phyloP scores from a whole-genome alignment of 2,329 filamentous ascomycete species.

The Periconia macrospinosa region DNA sequence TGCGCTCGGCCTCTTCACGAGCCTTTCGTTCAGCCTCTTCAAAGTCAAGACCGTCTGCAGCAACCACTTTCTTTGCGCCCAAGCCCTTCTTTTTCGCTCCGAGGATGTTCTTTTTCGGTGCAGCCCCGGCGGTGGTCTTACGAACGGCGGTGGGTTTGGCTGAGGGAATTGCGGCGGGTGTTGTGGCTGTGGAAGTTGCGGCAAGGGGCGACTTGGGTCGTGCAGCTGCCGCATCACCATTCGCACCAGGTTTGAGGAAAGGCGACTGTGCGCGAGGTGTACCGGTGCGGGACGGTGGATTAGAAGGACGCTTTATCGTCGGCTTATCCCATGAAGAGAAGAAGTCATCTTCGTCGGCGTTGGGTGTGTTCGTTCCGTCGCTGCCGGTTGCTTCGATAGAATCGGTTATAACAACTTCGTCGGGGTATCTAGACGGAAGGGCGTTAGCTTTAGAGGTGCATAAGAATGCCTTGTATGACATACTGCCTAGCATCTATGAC shows the following conservation, averaged over 20 bases:
- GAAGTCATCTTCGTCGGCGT: slow-evolving; percentile 89
- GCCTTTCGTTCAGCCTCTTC: slow-evolving; percentile 97
- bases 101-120: slow-evolving; percentile 81
- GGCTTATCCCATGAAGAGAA: slow-evolving; percentile 99
- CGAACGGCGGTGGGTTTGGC: slow-evolving; percentile 80
- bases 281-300: slow-evolving; percentile 84
- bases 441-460: slow-evolving; percentile 8
- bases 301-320: slow-evolving; percentile 92
- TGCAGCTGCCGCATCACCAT: slow-evolving; percentile 60
- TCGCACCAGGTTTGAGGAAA: slow-evolving; percentile 73
- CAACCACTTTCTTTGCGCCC: slow-evolving; percentile 72
- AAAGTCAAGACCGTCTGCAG: slow-evolving; percentile 80
- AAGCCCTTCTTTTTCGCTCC: slow-evolving; percentile 69
- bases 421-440: slow-evolving; percentile 65
- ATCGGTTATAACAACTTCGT: slow-evolving; percentile 84
- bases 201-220: slow-evolving; percentile 81
- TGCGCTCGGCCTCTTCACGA: slow-evolving; percentile 94
- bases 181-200: slow-evolving; percentile 50
- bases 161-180: slow-evolving; percentile 58
- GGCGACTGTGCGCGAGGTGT: slow-evolving; percentile 87
- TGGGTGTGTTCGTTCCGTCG: slow-evolving; percentile 74
- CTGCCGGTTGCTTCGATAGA: slow-evolving; percentile 56
- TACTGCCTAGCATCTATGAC: slow-evolving; percentile 83
- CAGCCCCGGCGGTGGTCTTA: slow-evolving; percentile 66
- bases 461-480: slow-evolving; percentile 34